Evolutionary conservation across 148 eudicot genomes (phyloP).

Genomic region (Camellia japonica): DNA sequence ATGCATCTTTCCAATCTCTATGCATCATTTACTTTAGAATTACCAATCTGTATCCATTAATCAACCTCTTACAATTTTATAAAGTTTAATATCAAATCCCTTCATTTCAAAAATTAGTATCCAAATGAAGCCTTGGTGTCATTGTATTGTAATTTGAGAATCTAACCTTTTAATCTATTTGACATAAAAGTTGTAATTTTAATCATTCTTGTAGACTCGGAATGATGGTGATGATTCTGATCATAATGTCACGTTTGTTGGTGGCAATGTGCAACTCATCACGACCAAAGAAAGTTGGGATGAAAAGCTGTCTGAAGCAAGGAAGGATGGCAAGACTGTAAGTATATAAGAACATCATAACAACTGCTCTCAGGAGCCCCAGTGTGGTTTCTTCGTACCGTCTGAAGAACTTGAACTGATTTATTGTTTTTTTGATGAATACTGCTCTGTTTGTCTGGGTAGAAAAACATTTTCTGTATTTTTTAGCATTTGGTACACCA

Average conservation of each 20-base stretch:
- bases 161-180: constrained; percentile 10
- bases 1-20: too few species aligned
- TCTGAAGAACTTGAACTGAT: neutral
- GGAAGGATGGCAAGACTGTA: constrained; percentile 69
- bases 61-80: too few species aligned
- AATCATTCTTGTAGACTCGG: constrained; percentile 25
- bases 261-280: constrained; percentile 79
- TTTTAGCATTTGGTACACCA: too few species aligned
- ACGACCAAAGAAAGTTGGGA: constrained; percentile 78
- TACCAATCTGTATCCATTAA: too few species aligned
- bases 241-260: constrained; percentile 49
- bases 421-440: neutral
- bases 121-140: neutral
- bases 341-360: constrained; percentile 27
- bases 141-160: neutral
- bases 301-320: constrained; percentile 62
- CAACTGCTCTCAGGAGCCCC: neutral
- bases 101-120: too few species aligned
- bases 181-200: constrained; percentile 4
- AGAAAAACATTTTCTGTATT: too few species aligned
- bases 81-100: too few species aligned
- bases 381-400: neutral
- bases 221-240: constrained; percentile 51
- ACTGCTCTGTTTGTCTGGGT: too few species aligned
- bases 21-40: too few species aligned